Base-by-base conservation (phyloP, 805 yeast genomes). In the Candida schatavii region DNA sequence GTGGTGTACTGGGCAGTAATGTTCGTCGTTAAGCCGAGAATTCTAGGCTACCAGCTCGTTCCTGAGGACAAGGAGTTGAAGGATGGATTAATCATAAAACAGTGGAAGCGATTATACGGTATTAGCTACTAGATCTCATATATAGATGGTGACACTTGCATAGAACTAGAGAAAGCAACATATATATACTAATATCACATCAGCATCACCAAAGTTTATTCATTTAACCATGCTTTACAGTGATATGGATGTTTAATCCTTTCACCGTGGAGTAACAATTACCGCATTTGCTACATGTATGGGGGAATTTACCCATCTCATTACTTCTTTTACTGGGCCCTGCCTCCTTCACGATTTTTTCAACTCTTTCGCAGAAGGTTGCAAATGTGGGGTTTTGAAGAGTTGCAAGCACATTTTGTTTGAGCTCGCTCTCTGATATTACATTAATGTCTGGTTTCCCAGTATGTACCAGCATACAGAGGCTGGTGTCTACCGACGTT, bases 71-170 rank as follows among this genome's bases (percentile, higher is more conserved):
- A 61, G 3, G 59, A 54, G 18, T 61, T 78, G 39, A 68, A 71
- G 2, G 89, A 83, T 57, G 89, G 89, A 0, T 57, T 83, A 39
- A 65, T 64, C 4, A 66, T 81, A 1, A 80, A 78, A 46, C 57
- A 62, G 47, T 83, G 89, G 89, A 62, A 57, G 10, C 78, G 74
- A 42, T 51, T 57, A 20, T 37, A 44, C 34, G 37, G 35, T 4
- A 23, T 25, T 37, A 35, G 25, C 27, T 23, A 23, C 27, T 23
- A 23, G 27, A 7, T 23, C 27, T 23, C 11, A 7, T 23, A 23
- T 23, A 23, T 7, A 23, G 10, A 7, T 23, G 27, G 27, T 7
- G 27, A 23, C n/a, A n/a, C 27, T 23, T 23, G 7, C 11, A 23
- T 23, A 23, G 27, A 23, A 7, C 27, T 23, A 11, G 27, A 23